Percentiles rank a stretch among this genome's conserved stretches.
These are phyloP conservation scores for Agrocybe chaxingu DNA, from an alignment of 768 basidiomycete genomes.

Conservation along the genomic window DNA sequence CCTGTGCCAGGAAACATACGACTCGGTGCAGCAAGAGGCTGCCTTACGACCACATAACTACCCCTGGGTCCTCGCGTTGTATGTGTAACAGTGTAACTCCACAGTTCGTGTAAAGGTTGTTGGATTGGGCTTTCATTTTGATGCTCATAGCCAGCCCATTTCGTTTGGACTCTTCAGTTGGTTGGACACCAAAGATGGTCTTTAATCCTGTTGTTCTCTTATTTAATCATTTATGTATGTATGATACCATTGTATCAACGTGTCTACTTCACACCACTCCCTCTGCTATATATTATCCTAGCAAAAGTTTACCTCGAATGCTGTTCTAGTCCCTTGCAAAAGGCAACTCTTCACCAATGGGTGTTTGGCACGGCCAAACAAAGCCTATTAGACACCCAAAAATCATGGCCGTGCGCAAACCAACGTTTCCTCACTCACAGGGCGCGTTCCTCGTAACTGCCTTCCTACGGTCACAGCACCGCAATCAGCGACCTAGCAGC, in stretches of 20 bases:
- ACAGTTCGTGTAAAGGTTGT: too few relatives aligned
- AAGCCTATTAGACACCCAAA: slow-evolving; percentile 39
- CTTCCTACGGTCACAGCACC: slow-evolving; percentile 12
- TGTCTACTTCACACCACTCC: not conserved
- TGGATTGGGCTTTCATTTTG: too few relatives aligned
- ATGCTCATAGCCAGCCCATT: too few relatives aligned
- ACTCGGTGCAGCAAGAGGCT: too few relatives aligned
- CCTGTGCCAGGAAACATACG: too few relatives aligned
- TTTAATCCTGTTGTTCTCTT: not conserved
- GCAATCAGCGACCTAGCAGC: slow-evolving; percentile 14
- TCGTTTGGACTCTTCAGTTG: too few relatives aligned
- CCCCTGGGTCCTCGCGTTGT: too few relatives aligned
- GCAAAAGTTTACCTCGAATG: not conserved
- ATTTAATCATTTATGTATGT: slow-evolving; percentile 8
- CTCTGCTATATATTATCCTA: not conserved
- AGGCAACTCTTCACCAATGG: not conserved
- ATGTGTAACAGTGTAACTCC: too few relatives aligned
- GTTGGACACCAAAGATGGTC: not conserved
- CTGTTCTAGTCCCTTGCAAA: not conserved
- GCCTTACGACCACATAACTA: too few relatives aligned
- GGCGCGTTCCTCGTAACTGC: slow-evolving; percentile 19
- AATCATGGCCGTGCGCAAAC: slow-evolving; percentile 40
- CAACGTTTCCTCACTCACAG: slow-evolving; percentile 30
- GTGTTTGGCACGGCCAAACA: slow-evolving; percentile 37
- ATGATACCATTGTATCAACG: slow-evolving; percentile 4